phyloP scores from a whole-genome alignment of 805 yeast genomes.

The Yarrowia osloensis region DNA sequence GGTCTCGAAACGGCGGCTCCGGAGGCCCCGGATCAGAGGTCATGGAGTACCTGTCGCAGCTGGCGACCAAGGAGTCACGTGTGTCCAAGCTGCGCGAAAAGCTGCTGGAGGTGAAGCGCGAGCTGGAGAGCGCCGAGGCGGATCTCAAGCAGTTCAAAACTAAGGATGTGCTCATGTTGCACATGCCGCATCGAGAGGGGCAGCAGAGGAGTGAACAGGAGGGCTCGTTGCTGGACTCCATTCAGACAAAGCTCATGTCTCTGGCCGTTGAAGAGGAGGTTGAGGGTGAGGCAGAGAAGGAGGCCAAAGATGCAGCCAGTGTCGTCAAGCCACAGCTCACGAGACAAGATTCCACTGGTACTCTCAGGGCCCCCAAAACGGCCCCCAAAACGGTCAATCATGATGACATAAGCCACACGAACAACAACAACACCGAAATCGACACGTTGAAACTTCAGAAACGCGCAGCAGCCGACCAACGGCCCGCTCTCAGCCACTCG shows the following conservation, averaged over 20 bases:
- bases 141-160: conserved; percentile 41
- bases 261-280: conserved; percentile 11
- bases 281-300: background rate
- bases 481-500: conserved; percentile 15
- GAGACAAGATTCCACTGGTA: background rate
- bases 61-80: conserved; percentile 46
- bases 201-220: conserved; percentile 1
- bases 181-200: conserved; percentile 12
- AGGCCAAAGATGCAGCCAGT: too few species aligned
- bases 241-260: conserved; percentile 17
- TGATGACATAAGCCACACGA: background rate
- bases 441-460: background rate
- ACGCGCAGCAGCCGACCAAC: background rate
- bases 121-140: conserved; percentile 44
- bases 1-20: background rate
- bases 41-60: conserved; percentile 39
- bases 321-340: too few species aligned
- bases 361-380: background rate
- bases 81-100: conserved; percentile 44
- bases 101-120: conserved; percentile 38
- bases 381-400: too few species aligned
- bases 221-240: background rate
- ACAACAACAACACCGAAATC: background rate
- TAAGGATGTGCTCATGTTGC: conserved; percentile 36
- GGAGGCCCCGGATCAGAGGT: conserved; percentile 21